Evolutionary conservation across 257 asterid species (phyloP).

Genomic region (Petunia secreta): DNA sequence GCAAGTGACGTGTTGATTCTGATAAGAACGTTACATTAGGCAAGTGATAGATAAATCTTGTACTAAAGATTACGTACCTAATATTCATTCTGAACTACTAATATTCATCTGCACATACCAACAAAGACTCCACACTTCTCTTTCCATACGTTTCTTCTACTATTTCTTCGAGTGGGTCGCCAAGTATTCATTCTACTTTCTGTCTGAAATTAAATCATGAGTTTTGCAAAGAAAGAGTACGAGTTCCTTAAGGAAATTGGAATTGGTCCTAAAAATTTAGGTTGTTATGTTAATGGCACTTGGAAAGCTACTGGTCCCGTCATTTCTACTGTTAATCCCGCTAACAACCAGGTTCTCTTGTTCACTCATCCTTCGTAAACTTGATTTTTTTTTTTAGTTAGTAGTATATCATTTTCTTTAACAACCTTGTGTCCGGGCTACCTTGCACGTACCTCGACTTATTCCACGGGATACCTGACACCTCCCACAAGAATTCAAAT

Average conservation of each 20-base stretch:
- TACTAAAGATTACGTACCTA: no score
- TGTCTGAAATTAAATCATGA: constrained; percentile 43
- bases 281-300: constrained; percentile 67
- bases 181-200: background rate
- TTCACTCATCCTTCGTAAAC: background rate
- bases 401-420: background rate
- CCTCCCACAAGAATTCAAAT: no score
- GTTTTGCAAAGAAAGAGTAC: constrained; percentile 69
- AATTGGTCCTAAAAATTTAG: constrained; percentile 67
- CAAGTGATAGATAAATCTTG: no score
- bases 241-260: constrained; percentile 84
- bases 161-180: background rate
- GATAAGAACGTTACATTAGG: no score
- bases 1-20: no score
- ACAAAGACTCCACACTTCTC: background rate
- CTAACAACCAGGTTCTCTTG: constrained; percentile 64
- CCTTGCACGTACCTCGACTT: no score
- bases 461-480: no score
- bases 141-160: background rate
- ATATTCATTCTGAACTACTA: no score
- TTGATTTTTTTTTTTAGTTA: background rate
- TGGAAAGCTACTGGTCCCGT: constrained; percentile 88
- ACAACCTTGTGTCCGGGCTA: no score
- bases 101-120: no score
- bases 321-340: constrained; percentile 68